Conservation (phyloP, 371 early-diverging fungal genomes). For the Polyrhizophydium stewartii region DNA sequence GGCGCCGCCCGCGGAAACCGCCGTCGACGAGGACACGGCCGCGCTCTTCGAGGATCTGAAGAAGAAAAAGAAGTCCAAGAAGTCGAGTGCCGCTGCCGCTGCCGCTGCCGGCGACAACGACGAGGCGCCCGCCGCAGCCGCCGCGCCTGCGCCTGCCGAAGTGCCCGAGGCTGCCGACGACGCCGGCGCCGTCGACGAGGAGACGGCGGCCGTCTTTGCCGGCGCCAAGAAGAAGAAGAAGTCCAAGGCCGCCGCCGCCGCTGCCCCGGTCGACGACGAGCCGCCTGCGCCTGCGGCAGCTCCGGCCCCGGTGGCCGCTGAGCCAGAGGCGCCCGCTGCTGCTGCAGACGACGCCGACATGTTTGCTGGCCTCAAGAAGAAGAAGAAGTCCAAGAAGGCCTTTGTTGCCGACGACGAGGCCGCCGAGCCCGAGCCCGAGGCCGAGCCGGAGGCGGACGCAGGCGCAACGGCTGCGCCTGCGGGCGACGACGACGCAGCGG, state of each 20-base stretch:
- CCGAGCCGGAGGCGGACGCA: conserved; percentile 14
- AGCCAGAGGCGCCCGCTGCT: background rate
- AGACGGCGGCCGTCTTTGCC: too few relatives aligned
- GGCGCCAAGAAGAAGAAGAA: background rate
- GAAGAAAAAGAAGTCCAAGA: conserved; percentile 9
- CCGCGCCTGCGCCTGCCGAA: too few relatives aligned
- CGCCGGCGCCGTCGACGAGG: background rate
- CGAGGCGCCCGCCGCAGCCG: background rate
- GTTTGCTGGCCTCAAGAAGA: conserved; percentile 49
- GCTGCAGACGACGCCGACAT: conserved; percentile 2
- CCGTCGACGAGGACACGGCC: conserved; percentile 2
- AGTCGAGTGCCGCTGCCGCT: background rate
- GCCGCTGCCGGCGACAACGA: background rate
- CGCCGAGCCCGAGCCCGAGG: conserved; percentile 5
- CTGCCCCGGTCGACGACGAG: background rate
- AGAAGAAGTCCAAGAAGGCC: conserved; percentile 64
- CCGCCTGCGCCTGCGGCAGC: background rate
- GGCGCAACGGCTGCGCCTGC: conserved; percentile 19
- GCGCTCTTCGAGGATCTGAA: conserved; percentile 4
- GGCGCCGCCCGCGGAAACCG: background rate
- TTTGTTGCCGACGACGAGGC: conserved; percentile 28
- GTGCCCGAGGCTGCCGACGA: too few relatives aligned
- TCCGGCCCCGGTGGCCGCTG: background rate
- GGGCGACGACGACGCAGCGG: conserved; percentile 15
- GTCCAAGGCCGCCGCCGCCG: background rate